phyloP scores from a whole-genome alignment of 495 filamentous ascomycete species.

The Amniculicola lignicola region DNA sequence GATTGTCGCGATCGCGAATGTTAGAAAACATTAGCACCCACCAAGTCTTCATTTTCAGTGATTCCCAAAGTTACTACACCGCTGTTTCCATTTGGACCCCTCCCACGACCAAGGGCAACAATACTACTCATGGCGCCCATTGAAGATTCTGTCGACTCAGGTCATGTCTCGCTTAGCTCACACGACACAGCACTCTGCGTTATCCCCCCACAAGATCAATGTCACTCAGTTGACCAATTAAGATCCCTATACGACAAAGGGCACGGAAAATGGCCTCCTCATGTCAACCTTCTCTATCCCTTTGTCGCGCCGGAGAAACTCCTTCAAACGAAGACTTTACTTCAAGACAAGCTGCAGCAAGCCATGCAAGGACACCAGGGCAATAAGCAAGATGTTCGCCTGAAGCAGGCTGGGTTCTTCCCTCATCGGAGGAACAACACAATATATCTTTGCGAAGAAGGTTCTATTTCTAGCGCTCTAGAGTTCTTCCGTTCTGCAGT shows the following conservation, averaged over 20 bases:
- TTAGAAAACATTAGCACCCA: too few relatives aligned
- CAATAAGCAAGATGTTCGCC: conserved; percentile 31
- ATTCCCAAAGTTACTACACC: too few relatives aligned
- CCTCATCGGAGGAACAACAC: conserved; percentile 45
- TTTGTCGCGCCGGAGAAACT: conserved; percentile 49
- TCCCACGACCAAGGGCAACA: too few relatives aligned
- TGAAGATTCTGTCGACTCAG: too few relatives aligned
- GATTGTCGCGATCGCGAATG: too few relatives aligned
- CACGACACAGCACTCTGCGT: conserved; percentile 53
- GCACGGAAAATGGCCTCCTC: conserved; percentile 57
- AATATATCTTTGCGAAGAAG: conserved; percentile 43
- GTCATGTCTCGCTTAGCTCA: too few relatives aligned
- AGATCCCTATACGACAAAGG: conserved; percentile 55
- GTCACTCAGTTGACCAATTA: conserved; percentile 47
- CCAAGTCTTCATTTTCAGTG: too few relatives aligned
- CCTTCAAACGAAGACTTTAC: conserved; percentile 30
- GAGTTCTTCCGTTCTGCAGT: conserved; percentile 26
- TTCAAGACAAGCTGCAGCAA: conserved; percentile 23
- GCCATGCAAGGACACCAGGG: neutral
- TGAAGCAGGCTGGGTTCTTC: conserved; percentile 46
- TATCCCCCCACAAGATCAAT: conserved; percentile 46
- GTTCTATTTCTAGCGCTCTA: conserved; percentile 13
- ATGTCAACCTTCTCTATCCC: conserved; percentile 60
- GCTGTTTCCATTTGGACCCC: too few relatives aligned
- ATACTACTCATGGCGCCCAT: too few relatives aligned